Evolutionary conservation across 352 stramenopile genomes (phyloP), one percentile per base, ranked within the genome.

Genomic region (Paralagenidium karlingii): DNA sequence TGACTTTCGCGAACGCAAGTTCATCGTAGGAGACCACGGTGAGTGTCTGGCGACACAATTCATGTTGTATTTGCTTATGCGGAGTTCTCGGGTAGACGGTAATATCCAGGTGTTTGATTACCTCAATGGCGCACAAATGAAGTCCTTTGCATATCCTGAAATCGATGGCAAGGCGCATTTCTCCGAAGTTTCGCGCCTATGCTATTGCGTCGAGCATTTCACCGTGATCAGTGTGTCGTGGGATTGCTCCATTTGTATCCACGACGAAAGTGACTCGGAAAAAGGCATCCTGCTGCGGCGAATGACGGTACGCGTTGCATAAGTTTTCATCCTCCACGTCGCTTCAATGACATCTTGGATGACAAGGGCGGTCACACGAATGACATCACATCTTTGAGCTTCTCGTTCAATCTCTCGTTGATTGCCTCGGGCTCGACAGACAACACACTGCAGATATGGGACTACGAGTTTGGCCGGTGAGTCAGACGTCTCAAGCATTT

Each of bases 401-500:
- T 84, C 45, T 90, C 70, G 34, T 62, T 67, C 26, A 51, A 70
- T 13, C 50, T 93, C 15, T 86, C 71, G n/a, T 47, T 92, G 7
- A 57, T 94, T 37, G 79, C 75, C 0, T 83, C 74, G 0, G 79
- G 76, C 5, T 75, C 71, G 10, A 74, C 68, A 2, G 74, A 91
- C 36, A 60, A 55, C 38, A 63, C 60, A 24, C 63, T 93, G 9
- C 70, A 84, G 45, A 45, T 91, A 22, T 94, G 81, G 81, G 68
- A 86, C 45, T 94, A 88, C 57, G 81, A 94, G 48, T 94, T 92
- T 43, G 78, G 77, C 18, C 71, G 80, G 11, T n/a, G n/a, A n/a
- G n/a, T n/a, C n/a, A 39, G n/a, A 28, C 10, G n/a, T 58, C 20
- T 13, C 26, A 16, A n/a, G n/a, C n/a, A n/a, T n/a, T n/a, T n/a